Evolutionary conservation across 2,329 filamentous ascomycete species (phyloP), one percentile per base, ranked within the genome.

Genomic region (Colletotrichum trifolii): DNA sequence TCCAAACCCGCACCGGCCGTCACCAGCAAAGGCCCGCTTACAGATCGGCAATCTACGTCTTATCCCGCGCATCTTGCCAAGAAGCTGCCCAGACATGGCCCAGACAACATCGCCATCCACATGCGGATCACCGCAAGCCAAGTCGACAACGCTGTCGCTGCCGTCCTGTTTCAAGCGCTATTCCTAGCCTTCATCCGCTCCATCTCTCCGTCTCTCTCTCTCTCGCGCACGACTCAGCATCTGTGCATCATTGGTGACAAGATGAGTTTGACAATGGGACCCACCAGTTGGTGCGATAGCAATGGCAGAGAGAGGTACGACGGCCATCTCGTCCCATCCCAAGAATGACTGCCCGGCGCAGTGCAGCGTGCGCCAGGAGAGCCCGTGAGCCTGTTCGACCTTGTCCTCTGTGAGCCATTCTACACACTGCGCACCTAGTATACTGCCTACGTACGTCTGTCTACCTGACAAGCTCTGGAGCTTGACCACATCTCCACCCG

Each of bases 1-100:
- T 66, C 62, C 64, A 66, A 63, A 54, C 38, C 17, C 60, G 64
- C 48, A 36, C 54, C 47, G 38, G 48, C 46, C 57, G 57, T 65
- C 46, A 52, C 57, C 46, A 25, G 25, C 25, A 43, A 49, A 48
- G 43, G 54, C 35, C 64, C 40, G 34, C 52, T 49, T 53, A 52
- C 54, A 63, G 64, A 67, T 67, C 64, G 64, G 56, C 67, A 68
- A 68, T 68, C 64, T 68, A 67, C 49, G 60, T 61, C 67, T 65
- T 57, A 60, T 64, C 64, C 66, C 60, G 57, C 64, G 57, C 60
- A 65, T 67, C 64, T 59, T 61, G 67, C 67, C 67, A 68, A 68
- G 67, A 68, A 42, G 54, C 46, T 65, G 62, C 62, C 62, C 62
- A 65, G 62, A 65, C 62, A 62, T 48, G 46, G 58, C 62, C 62